Percentiles rank a stretch among this genome's conserved stretches.
Conservation (phyloP, 1,139 yeast genomes). For the Blastobotrys arbuscula region DNA sequence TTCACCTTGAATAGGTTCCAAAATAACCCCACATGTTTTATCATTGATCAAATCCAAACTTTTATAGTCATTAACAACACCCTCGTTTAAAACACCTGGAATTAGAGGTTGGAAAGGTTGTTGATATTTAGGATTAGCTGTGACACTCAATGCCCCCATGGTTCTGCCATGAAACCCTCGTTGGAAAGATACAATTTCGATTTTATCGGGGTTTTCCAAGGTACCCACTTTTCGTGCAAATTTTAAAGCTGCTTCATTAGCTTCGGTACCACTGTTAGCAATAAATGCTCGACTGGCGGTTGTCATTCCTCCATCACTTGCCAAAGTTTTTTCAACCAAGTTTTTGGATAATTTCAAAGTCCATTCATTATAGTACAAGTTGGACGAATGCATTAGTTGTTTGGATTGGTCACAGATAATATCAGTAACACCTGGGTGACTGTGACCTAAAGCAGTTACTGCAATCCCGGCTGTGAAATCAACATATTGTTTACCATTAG, state of each 20-base stretch:
- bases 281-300: slow-evolving; percentile 80
- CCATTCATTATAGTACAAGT: slow-evolving; percentile 77
- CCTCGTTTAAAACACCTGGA: slow-evolving; percentile 69
- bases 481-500: slow-evolving; percentile 69
- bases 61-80: slow-evolving; percentile 53
- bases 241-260: slow-evolving; percentile 95
- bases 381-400: slow-evolving; percentile 76
- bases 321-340: slow-evolving; percentile 61
- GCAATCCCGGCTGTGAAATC: slow-evolving; percentile 97
- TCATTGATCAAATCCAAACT: slow-evolving; percentile 61
- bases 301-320: slow-evolving; percentile 64
- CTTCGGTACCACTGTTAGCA: slow-evolving; percentile 93
- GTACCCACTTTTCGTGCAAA: slow-evolving; percentile 85
- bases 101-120: slow-evolving; percentile 83
- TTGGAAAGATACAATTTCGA: slow-evolving; percentile 76
- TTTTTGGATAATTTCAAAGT: slow-evolving; percentile 74
- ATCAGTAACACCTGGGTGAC: slow-evolving; percentile 65
- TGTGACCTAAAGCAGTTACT: slow-evolving; percentile 90
- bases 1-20: slow-evolving; percentile 97
- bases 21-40: slow-evolving; percentile 84
- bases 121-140: slow-evolving; percentile 90
- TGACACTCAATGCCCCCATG: slow-evolving; percentile 86
- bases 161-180: slow-evolving; percentile 94
- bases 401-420: slow-evolving; percentile 66
- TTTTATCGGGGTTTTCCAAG: slow-evolving; percentile 43